These are phyloP conservation scores for Aristolochia californica DNA, from an alignment of 164 flowering plant genomes.

Conservation along the genomic window DNA sequence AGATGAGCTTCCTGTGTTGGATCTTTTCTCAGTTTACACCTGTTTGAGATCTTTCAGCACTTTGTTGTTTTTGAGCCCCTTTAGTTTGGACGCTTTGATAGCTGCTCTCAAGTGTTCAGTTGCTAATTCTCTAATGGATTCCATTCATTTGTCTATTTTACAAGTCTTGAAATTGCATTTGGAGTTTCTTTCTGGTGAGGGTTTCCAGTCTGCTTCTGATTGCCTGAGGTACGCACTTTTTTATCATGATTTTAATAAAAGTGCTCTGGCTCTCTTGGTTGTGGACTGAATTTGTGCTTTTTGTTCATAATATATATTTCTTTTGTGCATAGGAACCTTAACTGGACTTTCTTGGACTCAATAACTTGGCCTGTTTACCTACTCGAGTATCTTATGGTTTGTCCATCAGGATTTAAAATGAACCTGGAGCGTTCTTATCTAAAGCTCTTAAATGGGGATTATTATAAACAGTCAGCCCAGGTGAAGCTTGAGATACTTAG, in stretches of 20 bases:
- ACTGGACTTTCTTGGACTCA: conserved; percentile 75
- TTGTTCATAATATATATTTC: not conserved
- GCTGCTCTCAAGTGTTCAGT: conserved; percentile 44
- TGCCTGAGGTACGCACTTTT: conserved; percentile 63
- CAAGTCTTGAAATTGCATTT: conserved; percentile 62
- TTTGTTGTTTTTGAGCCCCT: conserved; percentile 77
- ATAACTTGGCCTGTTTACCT: conserved; percentile 85
- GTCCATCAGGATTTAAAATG: conserved; percentile 38
- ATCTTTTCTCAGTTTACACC: conserved; percentile 67
- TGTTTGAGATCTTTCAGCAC: conserved; percentile 84
- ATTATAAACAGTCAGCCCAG: conserved; percentile 45
- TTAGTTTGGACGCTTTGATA: conserved; percentile 72
- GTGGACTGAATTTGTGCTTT: conserved; percentile 6
- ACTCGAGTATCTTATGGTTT: conserved; percentile 60
- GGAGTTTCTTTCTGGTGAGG: conserved; percentile 63
- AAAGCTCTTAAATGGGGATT: conserved; percentile 48
- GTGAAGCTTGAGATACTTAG: conserved; percentile 66
- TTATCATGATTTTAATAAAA: not conserved
- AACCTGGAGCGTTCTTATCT: conserved; percentile 32
- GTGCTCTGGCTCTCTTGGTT: not conserved
- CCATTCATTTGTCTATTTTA: conserved; percentile 65
- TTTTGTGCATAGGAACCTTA: conserved; percentile 52
- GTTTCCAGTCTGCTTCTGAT: conserved; percentile 49
- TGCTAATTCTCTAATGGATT: conserved; percentile 61
- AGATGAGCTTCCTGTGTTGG: conserved; percentile 48